Conservation (phyloP, 495 filamentous ascomycete genomes). For the Sporormia fimetaria region DNA sequence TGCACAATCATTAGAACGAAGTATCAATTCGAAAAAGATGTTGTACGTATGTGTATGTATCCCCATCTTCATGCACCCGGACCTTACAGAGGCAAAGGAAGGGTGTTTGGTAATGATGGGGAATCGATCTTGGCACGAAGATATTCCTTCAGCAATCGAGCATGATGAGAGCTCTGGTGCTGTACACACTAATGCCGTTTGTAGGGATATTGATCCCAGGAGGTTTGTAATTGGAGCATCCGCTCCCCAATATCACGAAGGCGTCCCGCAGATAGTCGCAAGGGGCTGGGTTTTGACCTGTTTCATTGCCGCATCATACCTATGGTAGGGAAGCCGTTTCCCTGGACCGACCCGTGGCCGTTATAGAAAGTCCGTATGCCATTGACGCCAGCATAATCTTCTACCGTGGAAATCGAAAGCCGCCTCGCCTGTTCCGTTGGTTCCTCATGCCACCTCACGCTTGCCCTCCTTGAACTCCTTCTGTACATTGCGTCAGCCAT, state of each 20-base stretch:
- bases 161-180: constrained; percentile 64
- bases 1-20: neutral
- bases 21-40: neutral
- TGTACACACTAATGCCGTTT: constrained; percentile 99
- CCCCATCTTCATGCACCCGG: constrained; percentile 80
- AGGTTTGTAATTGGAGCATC: too few relatives aligned
- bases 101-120: constrained; percentile 93
- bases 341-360: constrained; percentile 18
- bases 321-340: constrained; percentile 16
- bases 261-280: neutral
- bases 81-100: constrained; percentile 46
- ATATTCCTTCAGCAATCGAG: constrained; percentile 88
- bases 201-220: neutral
- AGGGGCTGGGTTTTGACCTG: constrained; percentile 8
- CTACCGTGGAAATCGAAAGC: constrained; percentile 22
- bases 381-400: constrained; percentile 32
- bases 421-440: constrained; percentile 11
- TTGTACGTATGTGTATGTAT: constrained; percentile 43
- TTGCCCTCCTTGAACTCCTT: constrained; percentile 98
- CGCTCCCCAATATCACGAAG: neutral
- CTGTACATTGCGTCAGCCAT: constrained; percentile 41
- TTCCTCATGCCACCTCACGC: constrained; percentile 49
- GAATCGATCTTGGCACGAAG: constrained; percentile 78
- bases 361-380: constrained; percentile 21
- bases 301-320: constrained; percentile 21